These are phyloP conservation scores for Curvularia hawaiiensis DNA, from an alignment of 2,329 filamentous ascomycete genomes.

Conservation along the genomic window DNA sequence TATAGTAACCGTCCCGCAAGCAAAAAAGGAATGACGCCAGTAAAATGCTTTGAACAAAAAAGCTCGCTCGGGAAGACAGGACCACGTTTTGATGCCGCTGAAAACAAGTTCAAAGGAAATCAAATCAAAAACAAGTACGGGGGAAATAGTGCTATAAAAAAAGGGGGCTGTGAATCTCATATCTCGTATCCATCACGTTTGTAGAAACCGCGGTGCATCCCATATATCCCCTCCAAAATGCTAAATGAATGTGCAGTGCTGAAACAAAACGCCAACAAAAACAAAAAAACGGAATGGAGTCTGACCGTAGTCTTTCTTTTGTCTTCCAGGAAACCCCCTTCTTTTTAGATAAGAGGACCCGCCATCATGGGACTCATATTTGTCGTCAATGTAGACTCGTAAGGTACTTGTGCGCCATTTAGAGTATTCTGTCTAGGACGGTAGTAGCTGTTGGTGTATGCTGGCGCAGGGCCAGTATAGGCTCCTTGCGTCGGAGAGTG, in stretches of 20 bases:
- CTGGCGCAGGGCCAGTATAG: slow-evolving; percentile 29
- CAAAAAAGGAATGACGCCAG: slow-evolving; percentile 23
- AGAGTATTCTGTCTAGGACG: slow-evolving; percentile 37
- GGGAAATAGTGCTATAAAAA: not conserved
- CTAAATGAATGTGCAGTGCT: slow-evolving; percentile 11
- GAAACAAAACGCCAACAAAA: slow-evolving; percentile 1
- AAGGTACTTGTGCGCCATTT: slow-evolving; percentile 21
- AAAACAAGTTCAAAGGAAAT: slow-evolving; percentile 20
- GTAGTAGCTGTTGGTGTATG: slow-evolving; percentile 39
- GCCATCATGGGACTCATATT: slow-evolving; percentile 40
- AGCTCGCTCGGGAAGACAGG: slow-evolving; percentile 7
- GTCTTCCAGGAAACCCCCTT: not conserved
- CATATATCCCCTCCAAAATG: slow-evolving; percentile 8
- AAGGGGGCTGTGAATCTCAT: not conserved
- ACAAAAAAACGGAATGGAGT: not conserved
- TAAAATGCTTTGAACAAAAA: slow-evolving; percentile 21
- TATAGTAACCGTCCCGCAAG: slow-evolving; percentile 17
- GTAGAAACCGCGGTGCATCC: not conserved
- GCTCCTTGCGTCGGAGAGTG: slow-evolving; percentile 30
- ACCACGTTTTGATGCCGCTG: slow-evolving; percentile 33
- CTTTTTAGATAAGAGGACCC: slow-evolving; percentile 37
- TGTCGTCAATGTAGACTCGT: slow-evolving; percentile 37
- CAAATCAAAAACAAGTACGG: not conserved
- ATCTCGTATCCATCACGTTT: not conserved
- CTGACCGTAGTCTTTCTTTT: not conserved